phyloP scores from a whole-genome alignment of 306 rosid genomes.

The Cajanus cajan region DNA sequence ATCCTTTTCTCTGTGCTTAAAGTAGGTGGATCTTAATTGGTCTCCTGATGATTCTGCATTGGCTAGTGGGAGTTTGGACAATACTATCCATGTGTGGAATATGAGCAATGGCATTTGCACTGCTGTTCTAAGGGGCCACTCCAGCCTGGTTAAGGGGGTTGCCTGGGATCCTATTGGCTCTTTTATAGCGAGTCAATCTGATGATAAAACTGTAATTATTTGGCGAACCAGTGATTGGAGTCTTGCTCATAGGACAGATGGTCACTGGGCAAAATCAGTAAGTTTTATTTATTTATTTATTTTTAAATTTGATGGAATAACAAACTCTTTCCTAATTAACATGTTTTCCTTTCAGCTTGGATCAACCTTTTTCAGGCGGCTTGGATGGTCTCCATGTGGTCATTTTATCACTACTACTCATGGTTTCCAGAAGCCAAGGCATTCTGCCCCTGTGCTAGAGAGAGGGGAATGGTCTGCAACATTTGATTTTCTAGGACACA shows the following conservation, averaged over 20 bases:
- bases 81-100: slow-evolving; percentile 93
- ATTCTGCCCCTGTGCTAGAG: slow-evolving; percentile 98
- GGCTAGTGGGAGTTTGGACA: slow-evolving; percentile 99
- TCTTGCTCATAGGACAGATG: slow-evolving; percentile 95
- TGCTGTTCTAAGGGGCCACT: slow-evolving; percentile 98
- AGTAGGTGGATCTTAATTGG: slow-evolving; percentile 99
- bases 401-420: slow-evolving; percentile 98
- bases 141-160: slow-evolving; percentile 97
- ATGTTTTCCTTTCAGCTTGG: slow-evolving; percentile 73
- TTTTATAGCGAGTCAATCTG: slow-evolving; percentile 97
- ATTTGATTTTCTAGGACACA: slow-evolving; percentile 96
- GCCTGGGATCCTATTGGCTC: slow-evolving; percentile 99
- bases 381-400: slow-evolving; percentile 99
- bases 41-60: slow-evolving; percentile 93
- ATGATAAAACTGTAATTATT: slow-evolving; percentile 95
- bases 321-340: slow-evolving; percentile 38
- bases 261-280: slow-evolving; percentile 98
- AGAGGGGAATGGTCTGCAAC: slow-evolving; percentile 99
- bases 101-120: slow-evolving; percentile 94
- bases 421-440: slow-evolving; percentile 99
- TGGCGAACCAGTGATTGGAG: slow-evolving; percentile 99
- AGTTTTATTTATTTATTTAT: slow-evolving; percentile 36
- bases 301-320: slow-evolving; percentile 11
- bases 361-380: slow-evolving; percentile 95
- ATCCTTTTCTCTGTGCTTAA: slow-evolving; percentile 67